These are phyloP conservation scores for Botryotinia calthae DNA, from an alignment of 2,329 filamentous ascomycete genomes.

Conservation along the genomic window DNA sequence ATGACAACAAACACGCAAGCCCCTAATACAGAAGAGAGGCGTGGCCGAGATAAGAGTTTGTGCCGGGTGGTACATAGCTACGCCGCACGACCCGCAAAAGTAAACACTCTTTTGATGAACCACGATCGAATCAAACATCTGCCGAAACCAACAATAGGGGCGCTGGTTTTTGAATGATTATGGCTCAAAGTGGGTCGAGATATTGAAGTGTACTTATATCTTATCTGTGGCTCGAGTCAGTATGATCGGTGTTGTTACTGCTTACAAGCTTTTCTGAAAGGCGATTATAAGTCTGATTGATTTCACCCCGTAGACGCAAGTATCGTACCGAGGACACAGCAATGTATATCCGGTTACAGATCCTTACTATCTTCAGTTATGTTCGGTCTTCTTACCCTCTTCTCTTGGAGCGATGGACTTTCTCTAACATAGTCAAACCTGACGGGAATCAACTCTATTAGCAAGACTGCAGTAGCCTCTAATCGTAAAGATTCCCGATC, in stretches of 20 bases:
- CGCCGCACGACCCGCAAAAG: neutral
- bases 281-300: neutral
- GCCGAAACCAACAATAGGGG: neutral
- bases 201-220: neutral
- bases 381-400: neutral
- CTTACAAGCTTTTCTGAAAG: neutral
- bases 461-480: neutral
- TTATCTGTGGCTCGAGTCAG: neutral
- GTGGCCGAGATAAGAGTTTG: neutral
- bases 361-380: neutral
- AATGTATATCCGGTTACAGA: neutral
- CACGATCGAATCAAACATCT: neutral
- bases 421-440: neutral
- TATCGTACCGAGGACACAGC: neutral
- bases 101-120: neutral
- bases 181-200: accelerated
- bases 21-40: neutral
- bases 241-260: neutral
- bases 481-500: neutral
- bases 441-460: neutral
- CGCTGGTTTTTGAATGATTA: neutral
- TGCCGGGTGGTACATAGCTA: neutral
- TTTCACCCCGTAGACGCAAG: neutral
- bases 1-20: neutral
- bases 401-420: neutral